Percentiles rank a stretch among this genome's conserved stretches.
Conservation (phyloP, 169 alveolate species). For the Eimeria nieschulzi region DNA sequence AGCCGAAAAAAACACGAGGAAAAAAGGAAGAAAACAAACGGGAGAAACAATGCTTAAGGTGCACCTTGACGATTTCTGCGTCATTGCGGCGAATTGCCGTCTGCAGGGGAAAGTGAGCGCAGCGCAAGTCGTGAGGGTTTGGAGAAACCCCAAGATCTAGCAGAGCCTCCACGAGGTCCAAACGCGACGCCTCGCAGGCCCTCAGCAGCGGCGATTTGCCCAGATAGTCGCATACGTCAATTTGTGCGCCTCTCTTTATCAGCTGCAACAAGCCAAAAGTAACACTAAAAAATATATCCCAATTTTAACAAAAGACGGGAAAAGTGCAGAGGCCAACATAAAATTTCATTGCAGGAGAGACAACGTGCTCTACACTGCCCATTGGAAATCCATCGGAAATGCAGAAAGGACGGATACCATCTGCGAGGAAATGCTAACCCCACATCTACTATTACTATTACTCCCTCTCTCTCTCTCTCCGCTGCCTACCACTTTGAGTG, state of each 20-base stretch:
- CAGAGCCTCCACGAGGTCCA: conserved; percentile 83
- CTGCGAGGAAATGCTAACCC: too few species aligned
- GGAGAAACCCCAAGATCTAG: conserved; percentile 80
- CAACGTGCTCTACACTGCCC: too few species aligned
- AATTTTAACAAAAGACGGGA: neutral
- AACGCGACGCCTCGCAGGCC: conserved; percentile 87
- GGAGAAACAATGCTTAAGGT: neutral
- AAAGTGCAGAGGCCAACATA: neutral
- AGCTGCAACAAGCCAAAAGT: conserved; percentile 49
- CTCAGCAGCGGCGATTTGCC: conserved; percentile 88
- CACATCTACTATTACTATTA: too few species aligned
- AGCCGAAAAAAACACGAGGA: too few species aligned
- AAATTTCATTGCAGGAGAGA: too few species aligned
- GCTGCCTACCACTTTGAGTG: conserved; percentile 80
- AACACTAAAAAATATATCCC: neutral
- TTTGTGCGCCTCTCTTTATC: conserved; percentile 87
- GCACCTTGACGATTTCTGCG: conserved; percentile 61
- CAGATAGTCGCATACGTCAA: conserved; percentile 87
- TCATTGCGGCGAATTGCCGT: conserved; percentile 75
- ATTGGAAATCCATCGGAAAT: too few species aligned
- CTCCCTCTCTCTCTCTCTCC: neutral
- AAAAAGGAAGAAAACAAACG: too few species aligned
- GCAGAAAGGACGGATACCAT: too few species aligned
- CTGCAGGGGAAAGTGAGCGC: conserved; percentile 74
- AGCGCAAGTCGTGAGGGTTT: conserved; percentile 78